These are phyloP conservation scores for Salix viminalis DNA, from an alignment of 345 rosid genomes.

Conservation along the genomic window DNA sequence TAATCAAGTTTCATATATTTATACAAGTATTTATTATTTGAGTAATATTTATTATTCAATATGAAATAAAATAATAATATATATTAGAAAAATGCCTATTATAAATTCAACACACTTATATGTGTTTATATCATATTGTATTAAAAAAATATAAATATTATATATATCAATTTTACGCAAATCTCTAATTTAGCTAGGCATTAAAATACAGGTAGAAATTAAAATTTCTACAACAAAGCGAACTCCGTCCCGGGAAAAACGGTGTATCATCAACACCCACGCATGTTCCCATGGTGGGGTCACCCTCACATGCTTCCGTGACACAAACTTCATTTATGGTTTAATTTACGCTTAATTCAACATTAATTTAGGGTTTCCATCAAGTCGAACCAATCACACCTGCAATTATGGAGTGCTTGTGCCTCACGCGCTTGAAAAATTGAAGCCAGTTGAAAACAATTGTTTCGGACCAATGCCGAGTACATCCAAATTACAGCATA, in stretches of 20 bases:
- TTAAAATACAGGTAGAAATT: constrained; percentile 12
- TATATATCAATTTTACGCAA: too few relatives aligned
- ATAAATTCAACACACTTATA: too few relatives aligned
- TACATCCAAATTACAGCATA: too few relatives aligned
- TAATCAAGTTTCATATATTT: too few relatives aligned
- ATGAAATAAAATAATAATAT: too few relatives aligned
- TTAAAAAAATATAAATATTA: too few relatives aligned
- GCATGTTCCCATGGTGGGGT: constrained; percentile 41
- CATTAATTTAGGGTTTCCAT: not conserved
- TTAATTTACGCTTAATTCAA: constrained; percentile 7
- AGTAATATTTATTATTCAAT: too few relatives aligned
- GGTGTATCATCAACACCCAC: constrained; percentile 47
- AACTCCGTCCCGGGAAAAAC: constrained; percentile 69
- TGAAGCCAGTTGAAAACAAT: not conserved
- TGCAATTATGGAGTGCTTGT: not conserved
- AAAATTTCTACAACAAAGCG: constrained; percentile 41
- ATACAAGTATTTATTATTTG: too few relatives aligned
- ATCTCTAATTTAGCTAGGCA: not conserved
- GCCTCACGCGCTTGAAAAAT: not conserved
- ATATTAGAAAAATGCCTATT: too few relatives aligned
- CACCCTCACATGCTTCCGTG: constrained; percentile 75
- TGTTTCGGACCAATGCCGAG: too few relatives aligned
- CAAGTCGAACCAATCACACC: not conserved
- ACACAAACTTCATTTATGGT: not conserved
- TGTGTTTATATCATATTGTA: too few relatives aligned